These are phyloP conservation scores for Diaporthe sp. DNA, from an alignment of 2,329 filamentous ascomycete genomes.

Conservation along the genomic window DNA sequence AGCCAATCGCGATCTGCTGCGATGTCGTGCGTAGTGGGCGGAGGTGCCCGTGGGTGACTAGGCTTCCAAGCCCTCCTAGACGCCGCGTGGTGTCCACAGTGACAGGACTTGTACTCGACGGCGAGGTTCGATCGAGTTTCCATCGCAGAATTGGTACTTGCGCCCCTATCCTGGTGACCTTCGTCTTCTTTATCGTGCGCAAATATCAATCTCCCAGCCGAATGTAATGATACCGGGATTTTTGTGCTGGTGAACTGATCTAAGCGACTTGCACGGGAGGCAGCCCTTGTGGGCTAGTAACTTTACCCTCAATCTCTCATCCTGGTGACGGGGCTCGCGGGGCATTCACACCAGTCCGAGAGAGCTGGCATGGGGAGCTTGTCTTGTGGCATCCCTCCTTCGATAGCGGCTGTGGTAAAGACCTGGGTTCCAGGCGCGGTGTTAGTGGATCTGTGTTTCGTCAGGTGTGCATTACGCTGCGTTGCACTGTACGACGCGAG, in stretches of 20 bases:
- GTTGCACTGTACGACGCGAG: conserved; percentile 39
- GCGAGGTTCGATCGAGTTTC: background rate
- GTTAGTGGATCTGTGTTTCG: conserved; percentile 29
- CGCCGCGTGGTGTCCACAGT: background rate
- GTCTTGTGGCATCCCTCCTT: background rate
- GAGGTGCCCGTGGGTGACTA: conserved; percentile 19
- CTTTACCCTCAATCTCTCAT: background rate
- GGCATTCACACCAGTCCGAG: background rate
- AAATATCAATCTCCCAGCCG: background rate
- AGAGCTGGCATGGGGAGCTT: background rate
- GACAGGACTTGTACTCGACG: background rate
- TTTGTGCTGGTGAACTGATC: background rate
- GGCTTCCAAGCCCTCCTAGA: background rate
- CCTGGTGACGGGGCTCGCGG: too few species aligned
- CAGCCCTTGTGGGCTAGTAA: background rate
- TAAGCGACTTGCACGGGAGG: background rate
- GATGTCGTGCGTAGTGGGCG: conserved; percentile 7
- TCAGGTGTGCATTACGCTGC: conserved; percentile 13
- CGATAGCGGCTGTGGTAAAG: conserved; percentile 19
- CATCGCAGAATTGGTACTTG: background rate
- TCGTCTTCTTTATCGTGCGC: background rate
- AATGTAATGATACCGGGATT: background rate
- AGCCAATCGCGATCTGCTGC: conserved; percentile 23
- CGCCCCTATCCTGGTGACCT: background rate
- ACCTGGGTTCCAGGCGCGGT: conserved; percentile 11